Evolutionary conservation across 768 basidiomycete genomes (phyloP), one percentile per base, ranked within the genome.

Genomic region (Myochromella boudieri): DNA sequence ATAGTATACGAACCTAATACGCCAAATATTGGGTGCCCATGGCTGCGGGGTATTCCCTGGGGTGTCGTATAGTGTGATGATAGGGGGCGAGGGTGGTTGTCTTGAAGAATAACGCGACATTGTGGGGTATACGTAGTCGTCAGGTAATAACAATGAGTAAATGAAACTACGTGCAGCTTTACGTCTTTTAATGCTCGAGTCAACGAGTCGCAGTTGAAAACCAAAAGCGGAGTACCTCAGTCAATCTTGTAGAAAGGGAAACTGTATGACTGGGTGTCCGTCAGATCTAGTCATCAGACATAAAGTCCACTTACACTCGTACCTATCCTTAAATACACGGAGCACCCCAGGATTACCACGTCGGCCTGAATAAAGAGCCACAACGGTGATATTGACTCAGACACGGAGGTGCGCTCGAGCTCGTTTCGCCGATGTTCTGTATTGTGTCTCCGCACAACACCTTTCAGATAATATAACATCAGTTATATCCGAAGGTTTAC

Each of bases 1-100:
- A 18, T 25, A 6, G n/a, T 22, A 3, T 18, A 44, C 68, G 25
- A 42, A 82, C 85, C 87, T 70, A 52, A 89, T 76, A 34, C 84
- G 74, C 86, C 86, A 88, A 22, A 84, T 74, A 52, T 85, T 85
- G 22, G 87, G 87, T 42, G 82, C 81, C 86, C 86, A 89, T n/a
- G 85, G 76, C 43, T 84, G 81, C 1, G 80, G 70, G 7, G 71
- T 72, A 39, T 70, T 71, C 8, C 84, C 81, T 26, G 76, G 80
- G 17, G 82, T 71, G 52, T 89, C 87, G 59, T 87, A 89, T 12
- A 89, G 68, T 12, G 71, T 79, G 49, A 89, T 82, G 37, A 69
- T 64, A 10, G 82, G 78, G 15, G 66, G 65, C 20, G 61, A 55
- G 34, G 53, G 49, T 25, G 51, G 49, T 12, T 60, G 52, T 25